Conservation (phyloP, 179 eudicot genomes). For the Beta corolliflora region DNA sequence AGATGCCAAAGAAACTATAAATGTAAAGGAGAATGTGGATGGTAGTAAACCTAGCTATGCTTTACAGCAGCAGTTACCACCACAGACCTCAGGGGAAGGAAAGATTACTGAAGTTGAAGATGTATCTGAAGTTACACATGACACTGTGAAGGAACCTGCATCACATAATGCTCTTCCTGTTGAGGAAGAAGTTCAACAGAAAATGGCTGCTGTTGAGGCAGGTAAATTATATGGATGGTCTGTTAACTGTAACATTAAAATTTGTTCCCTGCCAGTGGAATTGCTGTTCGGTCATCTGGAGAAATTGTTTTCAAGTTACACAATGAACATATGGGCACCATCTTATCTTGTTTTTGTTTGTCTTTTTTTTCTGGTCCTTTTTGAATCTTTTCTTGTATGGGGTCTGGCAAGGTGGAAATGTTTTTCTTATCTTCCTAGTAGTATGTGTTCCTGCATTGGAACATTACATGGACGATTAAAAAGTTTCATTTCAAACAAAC, state of each 20-base stretch:
- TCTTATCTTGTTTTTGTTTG: too few species aligned
- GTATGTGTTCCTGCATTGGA: too few species aligned
- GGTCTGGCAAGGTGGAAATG: too few species aligned
- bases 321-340: too few species aligned
- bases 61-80: conserved; percentile 35
- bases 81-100: conserved; percentile 35
- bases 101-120: conserved; percentile 42
- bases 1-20: conserved; percentile 42
- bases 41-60: conserved; percentile 30
- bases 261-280: not conserved
- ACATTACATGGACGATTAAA: too few species aligned
- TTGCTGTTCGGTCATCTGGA: not conserved
- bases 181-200: conserved; percentile 83
- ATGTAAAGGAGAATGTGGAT: conserved; percentile 29
- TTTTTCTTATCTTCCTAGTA: too few species aligned
- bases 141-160: conserved; percentile 62
- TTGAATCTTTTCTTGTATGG: too few species aligned
- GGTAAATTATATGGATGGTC: conserved; percentile 40
- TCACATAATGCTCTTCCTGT: conserved; percentile 56
- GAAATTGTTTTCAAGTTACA: too few species aligned
- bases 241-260: not conserved
- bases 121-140: conserved; percentile 69
- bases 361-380: too few species aligned
- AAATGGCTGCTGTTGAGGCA: conserved; percentile 59
- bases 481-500: too few species aligned